Base-by-base conservation (phyloP, 202 grass and related monocot genomes). In the Carex arenaria region DNA sequence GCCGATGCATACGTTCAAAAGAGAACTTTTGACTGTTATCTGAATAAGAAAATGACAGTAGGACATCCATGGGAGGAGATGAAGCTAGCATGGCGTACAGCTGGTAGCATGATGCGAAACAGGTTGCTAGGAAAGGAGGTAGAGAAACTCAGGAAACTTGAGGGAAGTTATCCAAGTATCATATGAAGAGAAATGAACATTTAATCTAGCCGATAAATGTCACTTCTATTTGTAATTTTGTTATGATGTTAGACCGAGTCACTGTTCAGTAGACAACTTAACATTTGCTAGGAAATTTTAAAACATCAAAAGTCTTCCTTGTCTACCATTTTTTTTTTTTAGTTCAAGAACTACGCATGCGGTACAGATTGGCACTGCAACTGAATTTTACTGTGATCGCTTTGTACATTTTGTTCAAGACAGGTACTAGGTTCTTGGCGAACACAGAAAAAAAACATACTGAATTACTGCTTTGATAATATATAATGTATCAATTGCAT, bases 21-120 rank as follows among this genome's bases (percentile, higher is more conserved):
- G 5, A 89, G 92, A 67, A 95, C 93, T 13, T 98, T 98, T 76
- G 96, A 98, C 34, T 93, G 96, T 87, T 98, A 98, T 86, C 86
- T 98, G 17, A 82, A 95, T 85, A 98, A 98, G 89, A 82, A 84
- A 86, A 98, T 95, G 96, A 88, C 76, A 32, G 80, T 82, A 0
- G 89, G 78, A 13, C 78, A 87, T 69, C 83, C 89, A 18, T 82
- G 55, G 85, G 86, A 86, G 0, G 93, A 95, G 51, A 67, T 93
- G 85, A 84, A 83, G 63, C 78, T 98, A 70, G 83, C 88, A 36
- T 98, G 96, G 96, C 87, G 84, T 66, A 90, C 91, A 17, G 72
- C 89, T 36, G 85, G 79, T 15, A 92, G 80, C 80, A 84, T 95
- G 82, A 56, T 90, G 65, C 86, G 91, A 36, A 91, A 91, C 71